Evolutionary conservation across 805 yeast genomes (phyloP), one percentile per base, ranked within the genome.

Genomic region (Wickerhamiella musiphila): DNA sequence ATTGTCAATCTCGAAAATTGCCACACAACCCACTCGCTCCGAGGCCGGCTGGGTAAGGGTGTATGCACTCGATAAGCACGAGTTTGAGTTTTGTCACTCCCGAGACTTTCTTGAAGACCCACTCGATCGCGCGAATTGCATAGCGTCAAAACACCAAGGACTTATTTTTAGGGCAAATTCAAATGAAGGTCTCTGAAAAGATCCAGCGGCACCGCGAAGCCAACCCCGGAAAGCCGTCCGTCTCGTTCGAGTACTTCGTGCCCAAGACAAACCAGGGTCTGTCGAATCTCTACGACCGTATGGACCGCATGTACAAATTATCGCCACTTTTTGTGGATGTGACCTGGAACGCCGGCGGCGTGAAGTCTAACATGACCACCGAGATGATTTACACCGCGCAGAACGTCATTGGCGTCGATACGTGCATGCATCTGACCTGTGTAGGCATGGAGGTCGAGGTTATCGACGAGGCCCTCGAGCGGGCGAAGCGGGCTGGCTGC

Each of bases 301-400:
- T 90, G 84, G 96, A 90, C 51, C 70, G 94, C 53, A 90, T 90
- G 98, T 82, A 79, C 54, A 81, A 78, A 42, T 63, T 82, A 46
- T 74, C 73, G 41, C 98, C 98, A 2, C 71, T 78, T 41, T 90
- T 90, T 54, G 73, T 90, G 37, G 98, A 90, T 51, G 78, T 90
- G 41, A 90, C 98, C 1, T 90, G 98, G 98, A 86, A 86, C 49
- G 98, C 98, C 3, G 98, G 98, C 25, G 96, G 96, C 5, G 66
- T 92, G 18, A 57, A 77, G 31, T 73, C 92, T 10, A 70, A 72
- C 26, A 59, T 83, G 41, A 83, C 98, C 16, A 77, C 83, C 22
- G 96, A 90, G 43, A 75, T 90, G 68, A 92, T 90, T 4, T 69
- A 82, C 44, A 82, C 93, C 3, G 70, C 95, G 1, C 93, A 84